Evolutionary conservation across 305 asterid species (phyloP), one percentile per base, ranked within the genome.

Genomic region (Fraxinus latifolia): DNA sequence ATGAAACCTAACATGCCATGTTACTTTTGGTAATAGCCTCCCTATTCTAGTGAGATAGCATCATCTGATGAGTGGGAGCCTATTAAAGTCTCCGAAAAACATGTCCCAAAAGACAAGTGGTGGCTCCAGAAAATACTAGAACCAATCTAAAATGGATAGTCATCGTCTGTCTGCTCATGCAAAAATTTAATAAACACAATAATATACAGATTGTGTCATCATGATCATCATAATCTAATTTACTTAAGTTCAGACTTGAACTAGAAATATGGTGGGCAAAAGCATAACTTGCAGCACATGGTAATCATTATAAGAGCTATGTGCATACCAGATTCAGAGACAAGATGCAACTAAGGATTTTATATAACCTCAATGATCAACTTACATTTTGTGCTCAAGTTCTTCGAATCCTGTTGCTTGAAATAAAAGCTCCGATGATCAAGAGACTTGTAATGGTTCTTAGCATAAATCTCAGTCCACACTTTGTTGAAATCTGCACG

Each of bases 351-450:
- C 65, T 39, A 53, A 34, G 44, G 79, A 60, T 75, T 21, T 27
- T 34, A 76, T 83, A 62, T 32, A 65, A 42, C 77, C 50, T 60
- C 32, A 80, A 77, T 34, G 42, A 17, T 76, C 32, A 83, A 90
- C 99, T 90, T 87, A 97, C 99, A 91, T 88, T 97, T 95, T 37
- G 98, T 84, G 90, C 97, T 89, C 94, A 97, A 89, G 88, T 90
- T 88, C 93, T 95, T 97, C 0, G 98, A 92, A 85, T 97, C 99
- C 88, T 95, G 98, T 87, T 95, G 99, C 93, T 95, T 97, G 89
- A 97, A 95, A 85, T 95, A 97, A 93, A 97, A 97, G 88, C 98
- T 92, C 83, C 98, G 98, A 87, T 97, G 99, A 79, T 97, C 99
- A 78, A 97, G 99, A 27, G 99, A 97, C 93, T 97, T 97, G 87